These are phyloP conservation scores for Yamadazyma dendronema DNA, from an alignment of 1,139 yeast species.

Conservation along the genomic window DNA sequence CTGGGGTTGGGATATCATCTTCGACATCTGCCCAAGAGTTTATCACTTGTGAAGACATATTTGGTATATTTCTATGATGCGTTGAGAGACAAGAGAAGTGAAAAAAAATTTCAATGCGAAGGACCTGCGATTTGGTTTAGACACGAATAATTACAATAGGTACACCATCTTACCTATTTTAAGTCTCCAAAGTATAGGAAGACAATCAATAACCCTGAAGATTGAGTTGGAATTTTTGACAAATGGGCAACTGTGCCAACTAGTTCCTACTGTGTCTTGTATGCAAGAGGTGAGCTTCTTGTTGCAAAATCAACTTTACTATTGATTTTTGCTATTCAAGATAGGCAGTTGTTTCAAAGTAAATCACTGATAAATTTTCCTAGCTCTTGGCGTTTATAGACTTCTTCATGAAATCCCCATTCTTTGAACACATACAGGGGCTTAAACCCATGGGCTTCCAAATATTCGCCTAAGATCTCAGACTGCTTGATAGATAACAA, in stretches of 20 bases:
- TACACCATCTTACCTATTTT: no score
- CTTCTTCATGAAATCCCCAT: slow-evolving; percentile 38
- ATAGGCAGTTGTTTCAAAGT: no score
- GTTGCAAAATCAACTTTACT: not conserved
- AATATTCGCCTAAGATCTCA: slow-evolving; percentile 15
- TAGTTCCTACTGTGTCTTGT: no score
- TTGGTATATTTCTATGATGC: not conserved
- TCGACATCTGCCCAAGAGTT: slow-evolving; percentile 70
- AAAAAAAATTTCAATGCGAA: slow-evolving; percentile 9
- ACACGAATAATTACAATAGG: not conserved
- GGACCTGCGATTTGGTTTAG: slow-evolving; percentile 1
- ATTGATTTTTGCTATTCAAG: no score
- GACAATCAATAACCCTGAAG: no score
- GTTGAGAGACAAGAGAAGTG: slow-evolving; percentile 1
- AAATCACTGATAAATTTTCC: slow-evolving; percentile 13
- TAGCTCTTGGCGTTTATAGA: slow-evolving; percentile 25
- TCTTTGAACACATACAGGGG: slow-evolving; percentile 14
- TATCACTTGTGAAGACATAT: slow-evolving; percentile 40
- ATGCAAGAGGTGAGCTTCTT: no score
- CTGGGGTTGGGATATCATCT: slow-evolving; percentile 65
- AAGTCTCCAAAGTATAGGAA: no score
- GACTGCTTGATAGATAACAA: slow-evolving; percentile 29
- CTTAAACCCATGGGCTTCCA: slow-evolving; percentile 10
- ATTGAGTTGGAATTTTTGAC: no score
- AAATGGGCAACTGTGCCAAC: no score